Evolutionary conservation across 495 filamentous ascomycete species (phyloP).

Genomic region (Astrothelium subdiscretum): DNA sequence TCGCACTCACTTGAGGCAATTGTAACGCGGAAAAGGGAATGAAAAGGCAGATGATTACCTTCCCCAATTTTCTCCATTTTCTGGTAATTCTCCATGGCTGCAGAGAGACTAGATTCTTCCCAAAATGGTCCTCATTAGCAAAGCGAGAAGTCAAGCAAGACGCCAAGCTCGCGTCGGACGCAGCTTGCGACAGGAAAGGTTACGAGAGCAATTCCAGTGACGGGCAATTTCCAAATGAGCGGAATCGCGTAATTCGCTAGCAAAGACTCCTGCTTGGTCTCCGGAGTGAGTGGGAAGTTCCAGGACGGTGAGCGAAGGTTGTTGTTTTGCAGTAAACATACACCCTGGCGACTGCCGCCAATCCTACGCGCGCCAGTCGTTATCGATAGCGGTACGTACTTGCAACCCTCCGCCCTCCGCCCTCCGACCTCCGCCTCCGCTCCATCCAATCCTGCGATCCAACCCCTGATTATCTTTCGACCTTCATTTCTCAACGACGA

Average conservation of each 20-base stretch:
- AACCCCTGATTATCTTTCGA: no score
- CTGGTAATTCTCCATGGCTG: constrained; percentile 92
- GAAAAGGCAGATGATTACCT: constrained; percentile 41
- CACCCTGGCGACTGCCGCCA: neutral
- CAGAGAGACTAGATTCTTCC: neutral
- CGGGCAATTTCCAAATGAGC: neutral
- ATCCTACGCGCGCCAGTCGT: neutral
- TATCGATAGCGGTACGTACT: neutral
- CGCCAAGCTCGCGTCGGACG: no score
- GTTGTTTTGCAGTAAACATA: constrained; percentile 1
- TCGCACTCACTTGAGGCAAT: neutral
- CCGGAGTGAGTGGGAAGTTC: neutral
- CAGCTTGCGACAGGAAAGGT: neutral
- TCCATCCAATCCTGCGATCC: neutral
- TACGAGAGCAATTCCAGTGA: neutral
- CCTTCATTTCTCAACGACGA: no score
- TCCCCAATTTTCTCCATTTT: constrained; percentile 99
- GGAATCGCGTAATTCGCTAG: neutral
- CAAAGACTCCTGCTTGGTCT: neutral
- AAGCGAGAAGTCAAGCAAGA: neutral
- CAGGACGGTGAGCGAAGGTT: neutral
- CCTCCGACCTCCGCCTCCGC: neutral
- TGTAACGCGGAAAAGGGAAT: no score
- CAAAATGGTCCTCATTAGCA: neutral
- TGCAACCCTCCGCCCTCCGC: neutral